Conservation (phyloP, 345 rosid genomes). For the Kernera saxatilis region DNA sequence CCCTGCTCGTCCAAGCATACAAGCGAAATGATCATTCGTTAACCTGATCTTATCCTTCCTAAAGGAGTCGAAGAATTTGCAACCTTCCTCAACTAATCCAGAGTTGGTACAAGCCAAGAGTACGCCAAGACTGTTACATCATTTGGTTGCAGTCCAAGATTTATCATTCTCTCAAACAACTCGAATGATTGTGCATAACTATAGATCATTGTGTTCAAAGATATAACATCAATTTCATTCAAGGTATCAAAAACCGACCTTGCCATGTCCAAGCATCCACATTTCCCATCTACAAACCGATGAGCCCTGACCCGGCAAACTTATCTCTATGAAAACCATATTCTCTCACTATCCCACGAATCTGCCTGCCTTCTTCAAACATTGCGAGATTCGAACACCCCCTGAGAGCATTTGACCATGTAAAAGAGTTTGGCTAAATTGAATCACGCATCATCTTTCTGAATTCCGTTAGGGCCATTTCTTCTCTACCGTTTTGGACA, state of each 20-base stretch:
- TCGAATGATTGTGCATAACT: slow-evolving; percentile 53
- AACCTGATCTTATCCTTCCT: slow-evolving; percentile 25
- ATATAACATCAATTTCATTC: slow-evolving; percentile 48
- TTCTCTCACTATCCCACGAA: slow-evolving; percentile 44
- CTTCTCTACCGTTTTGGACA: slow-evolving; percentile 55
- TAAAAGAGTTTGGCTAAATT: slow-evolving; percentile 44
- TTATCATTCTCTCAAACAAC: slow-evolving; percentile 40
- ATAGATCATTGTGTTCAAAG: slow-evolving; percentile 63
- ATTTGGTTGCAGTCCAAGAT: slow-evolving; percentile 38
- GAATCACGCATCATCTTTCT: slow-evolving; percentile 35
- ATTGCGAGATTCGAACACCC: slow-evolving; percentile 71
- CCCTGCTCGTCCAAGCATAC: slow-evolving; percentile 66
- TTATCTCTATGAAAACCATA: slow-evolving; percentile 44
- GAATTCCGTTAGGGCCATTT: slow-evolving; percentile 33
- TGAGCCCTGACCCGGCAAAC: slow-evolving; percentile 54
- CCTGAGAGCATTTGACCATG: slow-evolving; percentile 51
- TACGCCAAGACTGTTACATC: slow-evolving; percentile 47
- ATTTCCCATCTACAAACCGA: slow-evolving; percentile 70
- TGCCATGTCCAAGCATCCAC: slow-evolving; percentile 52
- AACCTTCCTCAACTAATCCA: slow-evolving; percentile 61
- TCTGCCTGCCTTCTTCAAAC: slow-evolving; percentile 47
- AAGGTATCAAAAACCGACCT: slow-evolving; percentile 50
- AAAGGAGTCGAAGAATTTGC: slow-evolving; percentile 39
- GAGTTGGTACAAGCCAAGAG: slow-evolving; percentile 68
- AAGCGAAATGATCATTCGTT: slow-evolving; percentile 56